phyloP scores from a whole-genome alignment of 805 yeast species.

The Candida taoyuanica region DNA sequence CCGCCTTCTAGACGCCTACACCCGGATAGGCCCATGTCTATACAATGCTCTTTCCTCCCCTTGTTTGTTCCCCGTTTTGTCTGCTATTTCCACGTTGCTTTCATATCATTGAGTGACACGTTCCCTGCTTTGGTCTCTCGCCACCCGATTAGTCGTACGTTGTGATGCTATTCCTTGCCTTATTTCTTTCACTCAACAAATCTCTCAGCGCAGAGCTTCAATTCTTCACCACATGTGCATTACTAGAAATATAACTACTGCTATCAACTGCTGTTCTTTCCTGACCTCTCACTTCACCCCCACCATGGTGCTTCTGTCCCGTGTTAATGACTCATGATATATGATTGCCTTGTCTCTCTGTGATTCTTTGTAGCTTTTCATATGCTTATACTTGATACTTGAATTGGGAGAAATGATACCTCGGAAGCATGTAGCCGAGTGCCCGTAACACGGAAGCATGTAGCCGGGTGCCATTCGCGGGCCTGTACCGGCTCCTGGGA shows the following conservation, averaged over 20 bases:
- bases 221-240: neutral
- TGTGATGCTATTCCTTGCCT: neutral
- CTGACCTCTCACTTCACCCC: neutral
- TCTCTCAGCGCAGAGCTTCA: too few species aligned
- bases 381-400: too few species aligned
- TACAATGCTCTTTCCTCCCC: too few species aligned
- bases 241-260: neutral
- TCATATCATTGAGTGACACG: too few species aligned
- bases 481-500: too few species aligned
- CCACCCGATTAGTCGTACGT: too few species aligned
- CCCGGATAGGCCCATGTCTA: too few species aligned
- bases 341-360: slow-evolving; percentile 13
- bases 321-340: slow-evolving; percentile 16
- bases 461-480: too few species aligned
- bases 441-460: too few species aligned
- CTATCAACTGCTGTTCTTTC: neutral
- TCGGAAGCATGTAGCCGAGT: slow-evolving; percentile 4
- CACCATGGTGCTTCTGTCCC: slow-evolving; percentile 1
- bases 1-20: too few species aligned
- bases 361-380: too few species aligned
- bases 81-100: slow-evolving; percentile 1
- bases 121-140: neutral
- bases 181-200: too few species aligned
- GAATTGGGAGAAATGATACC: neutral
- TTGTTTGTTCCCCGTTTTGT: neutral